phyloP scores from a whole-genome alignment of 352 stramenopile species.

The Phytopythium litorale region DNA sequence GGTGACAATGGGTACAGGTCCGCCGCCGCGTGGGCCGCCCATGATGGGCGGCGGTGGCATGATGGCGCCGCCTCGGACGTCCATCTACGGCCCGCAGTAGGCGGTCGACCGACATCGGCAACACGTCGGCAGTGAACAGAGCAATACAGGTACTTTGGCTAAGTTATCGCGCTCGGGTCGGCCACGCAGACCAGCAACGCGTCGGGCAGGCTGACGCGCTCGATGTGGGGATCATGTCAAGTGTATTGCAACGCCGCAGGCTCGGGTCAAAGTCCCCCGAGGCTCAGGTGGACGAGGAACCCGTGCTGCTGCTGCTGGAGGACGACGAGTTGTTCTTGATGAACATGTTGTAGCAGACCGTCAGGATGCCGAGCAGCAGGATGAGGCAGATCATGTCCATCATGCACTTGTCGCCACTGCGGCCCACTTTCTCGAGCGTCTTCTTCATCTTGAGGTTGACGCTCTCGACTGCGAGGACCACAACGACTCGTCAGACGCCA shows the following conservation, averaged over 20 bases:
- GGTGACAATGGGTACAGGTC: constrained; percentile 22
- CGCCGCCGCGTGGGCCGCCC: constrained; percentile 36
- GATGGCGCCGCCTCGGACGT: constrained; percentile 41
- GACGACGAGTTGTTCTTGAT: constrained; percentile 57
- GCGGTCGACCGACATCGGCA: background rate
- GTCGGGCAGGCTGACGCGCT: background rate
- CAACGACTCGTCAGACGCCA: background rate
- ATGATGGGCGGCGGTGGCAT: constrained; percentile 35
- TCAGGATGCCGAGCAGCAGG: constrained; percentile 76
- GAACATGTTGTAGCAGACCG: constrained; percentile 88
- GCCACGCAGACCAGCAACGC: background rate
- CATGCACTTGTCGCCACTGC: constrained; percentile 83
- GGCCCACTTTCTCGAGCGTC: constrained; percentile 64
- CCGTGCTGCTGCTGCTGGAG: constrained; percentile 14
- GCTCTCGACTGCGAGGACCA: constrained; percentile 53
- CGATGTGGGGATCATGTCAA: background rate
- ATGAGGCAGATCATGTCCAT: constrained; percentile 90
- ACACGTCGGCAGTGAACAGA: background rate
- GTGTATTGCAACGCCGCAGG: background rate
- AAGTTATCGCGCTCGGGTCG: background rate
- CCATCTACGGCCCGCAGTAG: constrained; percentile 75
- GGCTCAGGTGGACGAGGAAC: constrained; percentile 21
- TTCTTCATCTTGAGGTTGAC: constrained; percentile 88
- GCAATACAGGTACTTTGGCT: constrained; percentile 3
- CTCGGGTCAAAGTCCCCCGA: background rate